These are phyloP conservation scores for Mitosporidium daphniae DNA, from an alignment of 371 early-diverging fungal genomes.

Conservation along the genomic window DNA sequence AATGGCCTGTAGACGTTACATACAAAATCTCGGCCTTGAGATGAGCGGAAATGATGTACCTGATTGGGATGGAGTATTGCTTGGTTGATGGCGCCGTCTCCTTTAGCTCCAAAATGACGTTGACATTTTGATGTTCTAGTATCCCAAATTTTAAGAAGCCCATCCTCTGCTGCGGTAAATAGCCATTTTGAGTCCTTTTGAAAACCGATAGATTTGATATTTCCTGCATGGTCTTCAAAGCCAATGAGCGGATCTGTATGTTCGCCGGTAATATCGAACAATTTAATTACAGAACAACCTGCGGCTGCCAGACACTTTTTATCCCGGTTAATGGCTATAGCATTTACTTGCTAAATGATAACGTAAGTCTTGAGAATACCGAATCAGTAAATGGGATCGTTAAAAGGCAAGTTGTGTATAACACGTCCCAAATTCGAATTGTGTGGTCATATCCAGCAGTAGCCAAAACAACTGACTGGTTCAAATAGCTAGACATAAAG, in stretches of 20 bases:
- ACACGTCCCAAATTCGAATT: slow-evolving; percentile 82
- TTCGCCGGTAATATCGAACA: slow-evolving; percentile 36
- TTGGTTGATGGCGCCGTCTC: slow-evolving; percentile 35
- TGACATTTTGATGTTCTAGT: slow-evolving; percentile 32
- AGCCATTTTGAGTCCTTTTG: slow-evolving; percentile 60
- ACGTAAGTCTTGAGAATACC: too few relatives aligned
- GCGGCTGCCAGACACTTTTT: slow-evolving; percentile 63
- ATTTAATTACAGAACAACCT: slow-evolving; percentile 20
- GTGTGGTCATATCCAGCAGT: slow-evolving; percentile 82
- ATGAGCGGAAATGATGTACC: too few relatives aligned
- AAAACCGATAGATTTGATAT: slow-evolving; percentile 62
- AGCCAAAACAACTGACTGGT: slow-evolving; percentile 43
- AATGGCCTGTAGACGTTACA: too few relatives aligned
- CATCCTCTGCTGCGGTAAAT: slow-evolving; percentile 64
- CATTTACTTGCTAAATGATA: slow-evolving; percentile 49
- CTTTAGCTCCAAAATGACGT: slow-evolving; percentile 24
- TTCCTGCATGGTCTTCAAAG: slow-evolving; percentile 50
- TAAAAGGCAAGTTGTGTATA: too few relatives aligned
- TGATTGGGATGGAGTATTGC: slow-evolving; percentile 75
- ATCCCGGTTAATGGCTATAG: slow-evolving; percentile 56
- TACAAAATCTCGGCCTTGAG: too few relatives aligned
- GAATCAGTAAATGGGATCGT: too few relatives aligned
- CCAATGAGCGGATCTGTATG: neutral
- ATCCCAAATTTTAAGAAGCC: slow-evolving; percentile 61
- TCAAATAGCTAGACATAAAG: too few relatives aligned